Evolutionary conservation across 2,329 filamentous ascomycete genomes (phyloP).

Genomic region (Penicillium sp.): DNA sequence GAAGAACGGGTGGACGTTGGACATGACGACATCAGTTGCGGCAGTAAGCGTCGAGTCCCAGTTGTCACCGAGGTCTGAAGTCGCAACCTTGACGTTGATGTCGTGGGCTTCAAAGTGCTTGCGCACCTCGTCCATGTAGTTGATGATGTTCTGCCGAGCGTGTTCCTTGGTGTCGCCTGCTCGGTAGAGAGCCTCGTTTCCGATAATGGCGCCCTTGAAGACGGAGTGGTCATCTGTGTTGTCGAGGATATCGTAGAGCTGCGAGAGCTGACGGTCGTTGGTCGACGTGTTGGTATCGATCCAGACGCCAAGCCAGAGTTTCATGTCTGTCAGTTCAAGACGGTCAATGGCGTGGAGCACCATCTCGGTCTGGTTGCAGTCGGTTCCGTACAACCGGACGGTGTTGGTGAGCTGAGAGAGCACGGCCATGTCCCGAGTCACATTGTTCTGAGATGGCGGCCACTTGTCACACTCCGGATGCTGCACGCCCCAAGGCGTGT

Average conservation of each 20-base stretch:
- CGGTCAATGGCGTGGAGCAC: constrained; percentile 79
- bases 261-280: constrained; percentile 77
- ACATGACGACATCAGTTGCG: constrained; percentile 87
- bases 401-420: constrained; percentile 88
- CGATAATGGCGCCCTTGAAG: constrained; percentile 67
- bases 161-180: constrained; percentile 60
- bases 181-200: constrained; percentile 67
- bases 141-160: constrained; percentile 66
- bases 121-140: constrained; percentile 70
- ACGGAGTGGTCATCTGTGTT: constrained; percentile 47
- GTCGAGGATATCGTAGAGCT: constrained; percentile 85
- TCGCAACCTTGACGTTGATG: constrained; percentile 77
- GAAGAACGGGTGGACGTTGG: constrained; percentile 97
- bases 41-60: constrained; percentile 74
- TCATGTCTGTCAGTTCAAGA: constrained; percentile 74
- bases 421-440: constrained; percentile 88
- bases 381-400: constrained; percentile 88
- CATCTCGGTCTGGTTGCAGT: constrained; percentile 98
- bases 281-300: constrained; percentile 83
- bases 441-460: constrained; percentile 88
- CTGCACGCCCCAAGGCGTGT: constrained; percentile 88
- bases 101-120: constrained; percentile 71
- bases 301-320: constrained; percentile 95
- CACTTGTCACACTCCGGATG: constrained; percentile 80
- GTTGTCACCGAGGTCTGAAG: constrained; percentile 85